Conservation (phyloP, 345 rosid genomes). For the Citrus sp. region DNA sequence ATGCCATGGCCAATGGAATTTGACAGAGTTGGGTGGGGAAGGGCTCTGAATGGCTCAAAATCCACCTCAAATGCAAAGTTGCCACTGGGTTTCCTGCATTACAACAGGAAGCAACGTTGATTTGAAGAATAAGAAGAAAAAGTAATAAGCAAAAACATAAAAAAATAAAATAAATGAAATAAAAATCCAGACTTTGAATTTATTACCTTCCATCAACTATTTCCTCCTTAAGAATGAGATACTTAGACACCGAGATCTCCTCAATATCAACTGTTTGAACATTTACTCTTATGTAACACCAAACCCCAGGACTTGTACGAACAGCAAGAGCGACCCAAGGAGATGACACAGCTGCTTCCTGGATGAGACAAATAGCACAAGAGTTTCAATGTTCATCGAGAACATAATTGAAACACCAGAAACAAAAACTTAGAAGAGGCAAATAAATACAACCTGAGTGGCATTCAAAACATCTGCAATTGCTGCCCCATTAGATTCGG, state of each 20-base stretch:
- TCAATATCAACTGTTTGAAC: neutral
- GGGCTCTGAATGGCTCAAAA: constrained; percentile 89
- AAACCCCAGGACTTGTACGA: neutral
- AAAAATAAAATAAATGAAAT: too few species aligned
- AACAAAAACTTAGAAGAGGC: neutral
- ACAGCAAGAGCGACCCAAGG: neutral
- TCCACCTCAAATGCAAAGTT: constrained; percentile 86
- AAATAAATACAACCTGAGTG: neutral
- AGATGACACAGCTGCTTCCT: neutral
- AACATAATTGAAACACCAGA: neutral
- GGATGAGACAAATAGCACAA: neutral
- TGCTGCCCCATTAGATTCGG: neutral
- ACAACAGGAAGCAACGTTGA: constrained; percentile 7
- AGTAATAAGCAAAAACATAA: neutral
- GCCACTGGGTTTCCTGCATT: constrained; percentile 49
- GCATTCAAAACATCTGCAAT: neutral
- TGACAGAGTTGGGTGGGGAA: constrained; percentile 84
- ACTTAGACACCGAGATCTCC: neutral
- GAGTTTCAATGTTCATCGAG: neutral
- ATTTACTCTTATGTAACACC: neutral
- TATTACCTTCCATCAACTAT: neutral
- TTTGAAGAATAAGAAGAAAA: neutral
- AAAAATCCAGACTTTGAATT: too few species aligned
- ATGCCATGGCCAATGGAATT: constrained; percentile 92
- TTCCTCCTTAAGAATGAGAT: neutral